These are phyloP conservation scores for Xerophyta viscosa DNA, from an alignment of 106 monocot species.

Conservation along the genomic window DNA sequence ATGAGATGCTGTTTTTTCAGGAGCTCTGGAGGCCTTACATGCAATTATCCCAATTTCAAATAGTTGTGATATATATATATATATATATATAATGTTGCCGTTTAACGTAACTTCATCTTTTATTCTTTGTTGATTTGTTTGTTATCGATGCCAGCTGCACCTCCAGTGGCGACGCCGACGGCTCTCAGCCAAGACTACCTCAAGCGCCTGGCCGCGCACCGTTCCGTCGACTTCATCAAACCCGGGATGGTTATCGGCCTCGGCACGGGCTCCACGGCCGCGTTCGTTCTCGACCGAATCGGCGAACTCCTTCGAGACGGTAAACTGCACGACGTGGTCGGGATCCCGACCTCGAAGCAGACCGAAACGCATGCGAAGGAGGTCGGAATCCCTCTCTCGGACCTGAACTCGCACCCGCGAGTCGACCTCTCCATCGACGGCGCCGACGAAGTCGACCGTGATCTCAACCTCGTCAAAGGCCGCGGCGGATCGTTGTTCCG, in stretches of 20 bases:
- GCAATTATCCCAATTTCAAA: no score
- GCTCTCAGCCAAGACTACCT: slow-evolving; percentile 50
- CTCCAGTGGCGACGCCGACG: neutral
- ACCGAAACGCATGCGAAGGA: slow-evolving; percentile 52
- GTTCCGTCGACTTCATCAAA: slow-evolving; percentile 51
- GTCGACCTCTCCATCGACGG: slow-evolving; percentile 90
- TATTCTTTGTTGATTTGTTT: no score
- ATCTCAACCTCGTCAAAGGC: slow-evolving; percentile 80
- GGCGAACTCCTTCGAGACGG: slow-evolving; percentile 60
- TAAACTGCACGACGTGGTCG: slow-evolving; percentile 39
- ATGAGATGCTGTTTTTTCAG: no score
- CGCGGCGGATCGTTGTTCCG: slow-evolving; percentile 78
- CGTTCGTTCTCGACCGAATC: slow-evolving; percentile 61
- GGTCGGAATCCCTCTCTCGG: slow-evolving; percentile 57
- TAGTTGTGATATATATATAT: no score
- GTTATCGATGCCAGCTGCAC: no score
- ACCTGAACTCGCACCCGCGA: slow-evolving; percentile 35
- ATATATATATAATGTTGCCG: no score
- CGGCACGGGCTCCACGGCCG: slow-evolving; percentile 84
- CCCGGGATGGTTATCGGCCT: slow-evolving; percentile 83
- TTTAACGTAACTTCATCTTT: no score
- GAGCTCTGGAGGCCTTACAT: no score
- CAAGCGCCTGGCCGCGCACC: slow-evolving; percentile 71
- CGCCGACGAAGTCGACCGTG: slow-evolving; percentile 82
- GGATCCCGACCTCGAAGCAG: slow-evolving; percentile 73